Conservation (phyloP, 75 land plant genomes). For the Picea glauca region DNA sequence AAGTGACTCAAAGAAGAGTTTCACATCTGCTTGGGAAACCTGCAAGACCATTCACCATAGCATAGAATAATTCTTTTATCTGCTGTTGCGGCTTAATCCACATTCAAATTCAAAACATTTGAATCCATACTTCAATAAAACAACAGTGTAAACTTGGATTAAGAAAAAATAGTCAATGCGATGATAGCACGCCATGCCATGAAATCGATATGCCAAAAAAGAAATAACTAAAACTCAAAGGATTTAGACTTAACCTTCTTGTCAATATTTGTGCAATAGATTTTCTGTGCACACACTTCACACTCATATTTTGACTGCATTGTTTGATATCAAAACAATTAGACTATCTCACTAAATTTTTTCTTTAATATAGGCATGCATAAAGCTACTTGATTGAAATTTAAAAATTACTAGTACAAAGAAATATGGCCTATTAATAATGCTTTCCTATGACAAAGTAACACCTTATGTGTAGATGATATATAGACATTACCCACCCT, state of each 20-base stretch:
- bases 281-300: conserved; percentile 79
- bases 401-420: not conserved
- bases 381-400: not conserved
- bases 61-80: not conserved
- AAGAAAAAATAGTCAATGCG: not conserved
- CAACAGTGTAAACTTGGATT: not conserved
- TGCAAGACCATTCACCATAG: conserved; percentile 16
- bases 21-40: conserved; percentile 89
- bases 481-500: conserved; percentile 34
- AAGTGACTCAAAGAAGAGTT: conserved; percentile 79
- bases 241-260: conserved; percentile 57
- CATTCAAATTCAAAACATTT: not conserved
- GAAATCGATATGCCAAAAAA: not conserved
- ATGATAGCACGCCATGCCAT: not conserved
- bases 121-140: conserved; percentile 13
- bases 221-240: not conserved
- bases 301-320: conserved; percentile 80
- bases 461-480: not conserved
- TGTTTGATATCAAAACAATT: not conserved
- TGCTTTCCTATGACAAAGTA: not conserved
- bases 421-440: not conserved
- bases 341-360: not conserved
- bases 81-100: not conserved
- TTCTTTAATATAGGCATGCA: no score
- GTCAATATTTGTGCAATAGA: conserved; percentile 90